Evolutionary conservation across 148 eudicot species (phyloP).

Genomic region (Vaccinium macrocarpon): DNA sequence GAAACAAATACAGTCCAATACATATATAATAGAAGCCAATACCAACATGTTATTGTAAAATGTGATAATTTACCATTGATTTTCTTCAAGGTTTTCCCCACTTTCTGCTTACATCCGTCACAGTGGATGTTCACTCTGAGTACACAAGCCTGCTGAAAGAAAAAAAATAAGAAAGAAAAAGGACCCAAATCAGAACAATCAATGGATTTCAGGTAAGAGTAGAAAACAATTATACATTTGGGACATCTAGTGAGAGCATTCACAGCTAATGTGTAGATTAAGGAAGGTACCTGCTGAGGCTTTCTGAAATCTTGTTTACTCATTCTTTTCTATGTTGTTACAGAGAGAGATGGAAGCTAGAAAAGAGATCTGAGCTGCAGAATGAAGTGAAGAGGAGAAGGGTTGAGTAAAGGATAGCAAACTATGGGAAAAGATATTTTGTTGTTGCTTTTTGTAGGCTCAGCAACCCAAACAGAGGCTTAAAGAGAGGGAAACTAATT

Average conservation of each 20-base stretch:
- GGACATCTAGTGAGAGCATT: not conserved
- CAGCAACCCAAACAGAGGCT: not conserved
- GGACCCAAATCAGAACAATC: slow-evolving; percentile 3
- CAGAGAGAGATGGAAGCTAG: not conserved
- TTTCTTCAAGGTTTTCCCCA: slow-evolving; percentile 64
- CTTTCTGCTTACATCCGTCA: slow-evolving; percentile 80
- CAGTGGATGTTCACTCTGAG: slow-evolving; percentile 86
- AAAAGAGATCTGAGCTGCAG: slow-evolving; percentile 10
- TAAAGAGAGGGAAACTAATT: too few species aligned
- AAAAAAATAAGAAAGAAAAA: not conserved
- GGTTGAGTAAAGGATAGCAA: not conserved
- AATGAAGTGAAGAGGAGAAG: slow-evolving; percentile 11
- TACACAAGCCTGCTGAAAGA: slow-evolving; percentile 55
- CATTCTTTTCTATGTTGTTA: slow-evolving; percentile 13
- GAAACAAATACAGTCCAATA: not conserved
- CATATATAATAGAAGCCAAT: not conserved
- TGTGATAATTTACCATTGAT: slow-evolving; percentile 52
- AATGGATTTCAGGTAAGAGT: not conserved
- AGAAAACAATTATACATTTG: not conserved
- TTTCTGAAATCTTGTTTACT: slow-evolving; percentile 34
- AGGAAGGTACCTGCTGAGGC: slow-evolving; percentile 35
- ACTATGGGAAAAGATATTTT: not conserved
- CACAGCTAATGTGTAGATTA: not conserved
- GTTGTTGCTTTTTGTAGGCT: not conserved
- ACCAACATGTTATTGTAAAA: too few species aligned